These are phyloP conservation scores for Arachis stenosperma DNA, from an alignment of 306 rosid genomes.

Conservation along the genomic window DNA sequence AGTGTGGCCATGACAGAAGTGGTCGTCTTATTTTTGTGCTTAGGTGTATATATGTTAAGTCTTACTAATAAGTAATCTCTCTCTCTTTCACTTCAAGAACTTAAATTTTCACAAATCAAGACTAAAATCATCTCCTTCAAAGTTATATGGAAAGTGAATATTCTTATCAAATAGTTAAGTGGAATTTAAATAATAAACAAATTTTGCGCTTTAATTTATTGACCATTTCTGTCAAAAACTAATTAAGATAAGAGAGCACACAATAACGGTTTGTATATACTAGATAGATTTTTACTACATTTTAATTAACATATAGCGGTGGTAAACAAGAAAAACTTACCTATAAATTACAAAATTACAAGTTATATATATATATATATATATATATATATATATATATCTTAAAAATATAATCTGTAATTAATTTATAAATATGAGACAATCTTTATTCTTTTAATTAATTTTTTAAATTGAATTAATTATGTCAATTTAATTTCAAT, in stretches of 20 bases:
- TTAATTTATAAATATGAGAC: too few species aligned
- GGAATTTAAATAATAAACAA: not conserved
- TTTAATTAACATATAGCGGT: not conserved
- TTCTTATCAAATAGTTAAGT: constrained; percentile 7
- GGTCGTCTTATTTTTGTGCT: too few species aligned
- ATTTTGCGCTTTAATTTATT: not conserved
- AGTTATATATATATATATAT: too few species aligned
- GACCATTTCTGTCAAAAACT: not conserved
- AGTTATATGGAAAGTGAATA: constrained; percentile 19
- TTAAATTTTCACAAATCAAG: not conserved
- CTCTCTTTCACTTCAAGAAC: not conserved
- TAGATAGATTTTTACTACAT: too few species aligned
- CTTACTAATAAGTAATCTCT: not conserved
- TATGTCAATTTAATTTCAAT: too few species aligned
- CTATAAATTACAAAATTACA: not conserved
- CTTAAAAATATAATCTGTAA: too few species aligned
- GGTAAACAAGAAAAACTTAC: not conserved
- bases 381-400: too few species aligned
- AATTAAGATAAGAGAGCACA: not conserved
- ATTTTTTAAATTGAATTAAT: too few species aligned
- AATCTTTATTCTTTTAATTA: too few species aligned
- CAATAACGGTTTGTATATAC: not conserved
- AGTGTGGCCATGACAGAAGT: too few species aligned
- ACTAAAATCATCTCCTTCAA: constrained; percentile 8
- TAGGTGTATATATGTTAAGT: not conserved